Base-by-base conservation (phyloP, 2,329 filamentous ascomycete genomes). In the Phyllosticta capitalensis region DNA sequence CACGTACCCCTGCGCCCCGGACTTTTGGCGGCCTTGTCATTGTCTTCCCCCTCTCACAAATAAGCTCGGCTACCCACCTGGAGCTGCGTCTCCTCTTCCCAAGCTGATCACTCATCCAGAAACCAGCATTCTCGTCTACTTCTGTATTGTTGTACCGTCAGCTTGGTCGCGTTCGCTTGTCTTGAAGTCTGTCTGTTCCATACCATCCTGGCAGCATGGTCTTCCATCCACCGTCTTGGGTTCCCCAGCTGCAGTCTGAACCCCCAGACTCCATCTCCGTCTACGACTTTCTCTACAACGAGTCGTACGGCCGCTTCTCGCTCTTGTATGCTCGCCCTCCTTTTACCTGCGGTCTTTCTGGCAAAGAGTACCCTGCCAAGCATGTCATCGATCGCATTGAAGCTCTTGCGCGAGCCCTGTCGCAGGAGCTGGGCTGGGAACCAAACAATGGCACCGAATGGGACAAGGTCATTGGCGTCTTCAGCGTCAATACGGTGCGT, bases 381-480 rank as follows among this genome's bases (percentile, higher is more conserved):
- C 82, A 92, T 65, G 80, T 90, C 52, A 81, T 80, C 55, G 78
- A 85, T 60, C 81, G 88, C 21, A 81, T 88, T 9, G 85, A 90
- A 26, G 78, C 76, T 57, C 78, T 94, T 21, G 81, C 89, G 17
- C 81, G 86, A 61, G 86, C 82, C 21, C 75, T 95, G 33, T 81
- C 82, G 49, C 85, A 88, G 69, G 83, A 89, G 63, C 80, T 94
- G 61, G 85, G 83, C 51, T 91, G 89, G 80, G 72, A 80, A 52
- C 83, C 87, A 7, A 86, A 89, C 64, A 72, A 83, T 60, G 89
- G 87, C 12, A 83, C 83, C 0, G 88, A 92, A 69, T 94, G 87
- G 86, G 89, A 94, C 67, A 90, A 91, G 71, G 87, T 92, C 22
- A 77, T 90, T 54, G 86, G 79, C 4, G 76, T 92, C 26, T 95